Evolutionary conservation across 2,329 filamentous ascomycete species (phyloP).

Genomic region (Pseudocercospora macadamiae): DNA sequence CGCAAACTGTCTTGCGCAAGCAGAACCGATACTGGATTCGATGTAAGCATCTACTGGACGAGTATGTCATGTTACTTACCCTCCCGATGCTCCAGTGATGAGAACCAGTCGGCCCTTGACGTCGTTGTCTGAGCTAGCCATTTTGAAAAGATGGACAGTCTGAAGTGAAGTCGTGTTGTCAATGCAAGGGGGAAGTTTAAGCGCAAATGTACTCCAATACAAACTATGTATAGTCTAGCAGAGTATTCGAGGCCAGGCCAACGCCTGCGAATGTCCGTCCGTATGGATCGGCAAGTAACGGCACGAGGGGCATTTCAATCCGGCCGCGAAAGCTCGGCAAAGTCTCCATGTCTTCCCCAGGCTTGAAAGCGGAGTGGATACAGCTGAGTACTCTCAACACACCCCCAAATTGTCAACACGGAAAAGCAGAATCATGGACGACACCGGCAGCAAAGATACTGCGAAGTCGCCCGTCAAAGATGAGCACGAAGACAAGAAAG

Average conservation of each 20-base stretch:
- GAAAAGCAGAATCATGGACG: not conserved
- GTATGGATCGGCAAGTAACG: not conserved
- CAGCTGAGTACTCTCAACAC: not conserved
- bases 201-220: not conserved
- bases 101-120: slow-evolving; percentile 58
- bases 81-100: slow-evolving; percentile 63
- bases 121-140: slow-evolving; percentile 34
- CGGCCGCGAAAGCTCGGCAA: slow-evolving; percentile 10
- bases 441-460: not conserved
- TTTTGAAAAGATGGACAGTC: not conserved
- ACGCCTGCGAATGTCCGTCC: not conserved
- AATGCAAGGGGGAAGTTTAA: not conserved
- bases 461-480: slow-evolving; percentile 9
- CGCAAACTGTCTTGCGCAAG: slow-evolving; percentile 59
- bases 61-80: slow-evolving; percentile 10
- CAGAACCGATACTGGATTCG: slow-evolving; percentile 56
- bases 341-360: not conserved
- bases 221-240: not conserved
- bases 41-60: not conserved
- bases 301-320: not conserved
- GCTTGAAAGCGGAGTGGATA: not conserved
- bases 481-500: slow-evolving; percentile 23
- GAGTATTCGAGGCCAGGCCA: not conserved
- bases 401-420: not conserved
- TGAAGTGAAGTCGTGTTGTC: not conserved